Conservation (phyloP, 306 rosid species). For the Castanea crenata region DNA sequence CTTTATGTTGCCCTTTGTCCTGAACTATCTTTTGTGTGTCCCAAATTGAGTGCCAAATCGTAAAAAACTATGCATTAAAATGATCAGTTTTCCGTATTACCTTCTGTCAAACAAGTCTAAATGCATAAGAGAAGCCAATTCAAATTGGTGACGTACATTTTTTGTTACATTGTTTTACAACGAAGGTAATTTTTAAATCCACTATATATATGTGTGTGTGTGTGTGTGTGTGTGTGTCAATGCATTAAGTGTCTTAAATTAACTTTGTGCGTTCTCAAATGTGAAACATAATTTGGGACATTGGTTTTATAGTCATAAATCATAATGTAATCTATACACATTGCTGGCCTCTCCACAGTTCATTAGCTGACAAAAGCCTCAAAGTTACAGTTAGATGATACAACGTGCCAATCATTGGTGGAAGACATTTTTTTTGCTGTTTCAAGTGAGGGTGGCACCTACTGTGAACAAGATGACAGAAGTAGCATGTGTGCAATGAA, state of each 20-base stretch:
- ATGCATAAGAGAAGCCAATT: not conserved
- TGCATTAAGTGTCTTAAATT: not conserved
- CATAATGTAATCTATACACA: not conserved
- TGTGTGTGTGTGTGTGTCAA: not conserved
- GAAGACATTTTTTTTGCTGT: not conserved
- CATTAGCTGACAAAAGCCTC: not conserved
- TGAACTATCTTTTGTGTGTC: not conserved
- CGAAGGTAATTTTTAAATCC: not conserved
- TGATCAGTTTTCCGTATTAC: not conserved
- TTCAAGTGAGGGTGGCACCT: not conserved
- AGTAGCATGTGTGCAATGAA: not conserved
- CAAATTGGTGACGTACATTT: not conserved
- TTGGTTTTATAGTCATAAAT: not conserved
- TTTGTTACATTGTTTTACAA: not conserved
- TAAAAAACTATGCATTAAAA: not conserved
- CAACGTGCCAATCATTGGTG: not conserved
- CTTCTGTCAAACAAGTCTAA: not conserved
- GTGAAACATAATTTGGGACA: not conserved
- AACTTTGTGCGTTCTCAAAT: not conserved
- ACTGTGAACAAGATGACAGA: no score
- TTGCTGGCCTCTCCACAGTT: not conserved
- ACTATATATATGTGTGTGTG: not conserved
- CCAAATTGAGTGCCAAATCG: not conserved
- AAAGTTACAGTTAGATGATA: not conserved
- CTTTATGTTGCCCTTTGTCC: not conserved